A percentile compares a stretch with the other conserved stretches of the same genome.
Conservation (phyloP, 768 basidiomycete species). For the Dioszegia aurantiaca region DNA sequence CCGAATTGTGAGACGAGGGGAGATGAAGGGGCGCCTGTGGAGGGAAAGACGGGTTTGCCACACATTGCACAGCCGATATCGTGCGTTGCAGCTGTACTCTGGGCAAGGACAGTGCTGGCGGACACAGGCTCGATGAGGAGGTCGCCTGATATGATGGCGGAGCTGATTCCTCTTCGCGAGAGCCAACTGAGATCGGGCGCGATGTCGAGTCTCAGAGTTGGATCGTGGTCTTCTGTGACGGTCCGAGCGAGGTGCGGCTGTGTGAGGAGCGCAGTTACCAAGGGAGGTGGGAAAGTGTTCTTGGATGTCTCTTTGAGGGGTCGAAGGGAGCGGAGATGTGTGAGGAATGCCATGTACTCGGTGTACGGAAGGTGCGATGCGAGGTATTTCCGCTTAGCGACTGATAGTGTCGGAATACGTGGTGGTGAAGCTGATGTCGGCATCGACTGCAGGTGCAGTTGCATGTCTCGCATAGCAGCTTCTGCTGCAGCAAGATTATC, state of each 20-base stretch:
- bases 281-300: slow-evolving; percentile 57
- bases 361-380: slow-evolving; percentile 71
- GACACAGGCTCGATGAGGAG: slow-evolving; percentile 83
- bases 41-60: slow-evolving; percentile 59
- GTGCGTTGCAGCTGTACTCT: slow-evolving; percentile 54
- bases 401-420: neutral
- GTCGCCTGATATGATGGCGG: slow-evolving; percentile 82
- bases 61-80: slow-evolving; percentile 77
- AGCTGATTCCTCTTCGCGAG: slow-evolving; percentile 74
- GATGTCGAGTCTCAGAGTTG: slow-evolving; percentile 85
- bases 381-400: slow-evolving; percentile 31
- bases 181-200: slow-evolving; percentile 93
- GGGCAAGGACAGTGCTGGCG: slow-evolving; percentile 61
- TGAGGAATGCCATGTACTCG: slow-evolving; percentile 74
- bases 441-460: slow-evolving; percentile 74
- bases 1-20: slow-evolving; percentile 30
- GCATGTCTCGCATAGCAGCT: slow-evolving; percentile 78
- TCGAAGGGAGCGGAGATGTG: slow-evolving; percentile 71
- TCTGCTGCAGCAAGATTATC: slow-evolving; percentile 75
- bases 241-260: slow-evolving; percentile 76
- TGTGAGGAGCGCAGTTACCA: slow-evolving; percentile 68
- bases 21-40: neutral
- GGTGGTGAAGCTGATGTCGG: slow-evolving; percentile 35
- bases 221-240: slow-evolving; percentile 82
- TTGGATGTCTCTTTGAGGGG: slow-evolving; percentile 56